Evolutionary conservation across 73 alveolate genomes (phyloP).

Genomic region (Paramecium primaurelia): DNA sequence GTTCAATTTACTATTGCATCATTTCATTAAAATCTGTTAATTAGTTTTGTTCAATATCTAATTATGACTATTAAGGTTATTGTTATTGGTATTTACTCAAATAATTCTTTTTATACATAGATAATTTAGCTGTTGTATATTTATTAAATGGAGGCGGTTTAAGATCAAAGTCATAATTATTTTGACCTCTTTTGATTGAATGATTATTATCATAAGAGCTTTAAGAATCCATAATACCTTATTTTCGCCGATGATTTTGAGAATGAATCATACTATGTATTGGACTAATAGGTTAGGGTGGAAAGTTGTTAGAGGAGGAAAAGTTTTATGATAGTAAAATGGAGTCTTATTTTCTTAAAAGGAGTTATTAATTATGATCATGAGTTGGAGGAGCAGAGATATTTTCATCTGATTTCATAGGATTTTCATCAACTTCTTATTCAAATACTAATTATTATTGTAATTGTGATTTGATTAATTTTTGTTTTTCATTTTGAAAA

Average conservation of each 20-base stretch:
- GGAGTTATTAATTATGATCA: not conserved
- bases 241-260: not conserved
- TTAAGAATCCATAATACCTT: not conserved
- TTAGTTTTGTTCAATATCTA: not conserved
- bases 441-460: not conserved
- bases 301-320: not conserved
- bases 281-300: not conserved
- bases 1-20: not conserved
- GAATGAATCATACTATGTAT: not conserved
- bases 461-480: not conserved
- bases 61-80: not conserved
- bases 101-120: not conserved
- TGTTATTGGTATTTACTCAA: not conserved
- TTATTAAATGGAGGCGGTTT: not conserved
- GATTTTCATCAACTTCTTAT: not conserved
- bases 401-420: not conserved
- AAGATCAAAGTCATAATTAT: not conserved
- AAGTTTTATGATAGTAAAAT: not conserved
- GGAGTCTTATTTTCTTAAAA: not conserved
- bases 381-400: not conserved
- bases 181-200: not conserved
- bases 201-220: not conserved
- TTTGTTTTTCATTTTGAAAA: not conserved
- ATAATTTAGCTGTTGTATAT: not conserved
- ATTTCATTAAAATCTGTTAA: not conserved